These are phyloP conservation scores for Luffa aegyptiaca DNA, from an alignment of 306 rosid species.

Conservation along the genomic window DNA sequence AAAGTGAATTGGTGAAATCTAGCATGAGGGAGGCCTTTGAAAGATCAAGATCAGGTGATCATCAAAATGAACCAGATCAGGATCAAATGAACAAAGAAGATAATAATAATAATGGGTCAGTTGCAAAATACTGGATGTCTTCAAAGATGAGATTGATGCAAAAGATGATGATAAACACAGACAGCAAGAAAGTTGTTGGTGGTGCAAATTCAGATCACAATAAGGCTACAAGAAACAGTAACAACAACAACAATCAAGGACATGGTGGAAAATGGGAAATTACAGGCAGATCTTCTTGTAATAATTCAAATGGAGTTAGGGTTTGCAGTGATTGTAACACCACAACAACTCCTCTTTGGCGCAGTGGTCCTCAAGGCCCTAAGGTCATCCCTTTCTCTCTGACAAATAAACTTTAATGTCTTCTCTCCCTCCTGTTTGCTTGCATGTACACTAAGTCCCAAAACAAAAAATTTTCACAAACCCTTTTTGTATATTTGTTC, in stretches of 20 bases:
- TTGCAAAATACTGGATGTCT: constrained; percentile 48
- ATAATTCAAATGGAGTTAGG: constrained; percentile 32
- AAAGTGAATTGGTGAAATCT: not conserved
- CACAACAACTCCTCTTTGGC: constrained; percentile 81
- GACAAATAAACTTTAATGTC: not conserved
- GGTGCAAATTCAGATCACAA: not conserved
- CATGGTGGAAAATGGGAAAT: constrained; percentile 12
- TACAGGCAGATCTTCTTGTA: constrained; percentile 12
- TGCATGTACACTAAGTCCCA: not conserved
- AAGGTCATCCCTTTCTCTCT: constrained; percentile 37
- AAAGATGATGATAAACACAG: constrained; percentile 33
- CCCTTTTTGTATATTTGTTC: not conserved
- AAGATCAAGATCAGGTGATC: not conserved
- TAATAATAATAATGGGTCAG: constrained; percentile 11
- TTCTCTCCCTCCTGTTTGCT: not conserved
- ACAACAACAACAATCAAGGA: not conserved
- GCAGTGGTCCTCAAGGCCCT: constrained; percentile 94
- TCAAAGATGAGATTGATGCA: constrained; percentile 65
- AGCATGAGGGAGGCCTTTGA: not conserved
- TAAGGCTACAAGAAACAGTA: not conserved
- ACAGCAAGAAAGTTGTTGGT: not conserved
- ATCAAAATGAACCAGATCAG: not conserved
- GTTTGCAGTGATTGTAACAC: constrained; percentile 83
- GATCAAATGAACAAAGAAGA: not conserved
- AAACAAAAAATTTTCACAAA: not conserved